Conservation (phyloP, 2,329 filamentous ascomycete genomes). For the Sporothrix curviconia region DNA sequence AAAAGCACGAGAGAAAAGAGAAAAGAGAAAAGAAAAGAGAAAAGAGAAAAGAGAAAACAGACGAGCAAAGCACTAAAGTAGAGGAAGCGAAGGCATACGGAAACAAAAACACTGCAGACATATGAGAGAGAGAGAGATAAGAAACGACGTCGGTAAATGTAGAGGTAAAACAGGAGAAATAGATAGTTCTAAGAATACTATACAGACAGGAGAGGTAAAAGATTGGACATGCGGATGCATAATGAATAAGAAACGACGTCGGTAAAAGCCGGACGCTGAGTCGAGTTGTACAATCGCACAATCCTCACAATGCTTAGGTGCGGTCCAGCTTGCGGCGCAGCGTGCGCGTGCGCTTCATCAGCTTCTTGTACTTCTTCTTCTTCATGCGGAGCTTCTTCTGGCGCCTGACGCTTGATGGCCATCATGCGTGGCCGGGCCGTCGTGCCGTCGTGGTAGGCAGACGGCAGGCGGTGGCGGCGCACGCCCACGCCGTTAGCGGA, state of each 20-base stretch:
- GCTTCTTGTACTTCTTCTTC: constrained; percentile 99
- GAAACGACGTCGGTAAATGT: too few relatives aligned
- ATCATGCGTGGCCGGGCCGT: constrained; percentile 48
- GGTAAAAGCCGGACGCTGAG: too few relatives aligned
- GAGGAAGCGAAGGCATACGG: too few relatives aligned
- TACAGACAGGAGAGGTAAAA: constrained; percentile 2
- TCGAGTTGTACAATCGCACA: too few relatives aligned
- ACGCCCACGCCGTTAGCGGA: constrained; percentile 15
- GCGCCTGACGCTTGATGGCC: constrained; percentile 82
- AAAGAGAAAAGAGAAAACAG: neutral
- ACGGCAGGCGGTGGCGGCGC: constrained; percentile 2
- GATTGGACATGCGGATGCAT: too few relatives aligned
- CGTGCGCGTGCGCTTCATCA: constrained; percentile 87
- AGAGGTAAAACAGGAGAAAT: too few relatives aligned
- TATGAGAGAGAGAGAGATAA: too few relatives aligned
- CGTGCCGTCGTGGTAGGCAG: neutral
- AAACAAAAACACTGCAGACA: too few relatives aligned
- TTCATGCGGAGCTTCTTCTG: constrained; percentile 98
- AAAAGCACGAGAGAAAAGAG: neutral
- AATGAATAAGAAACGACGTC: neutral
- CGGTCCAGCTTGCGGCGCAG: constrained; percentile 66
- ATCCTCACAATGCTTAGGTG: constrained; percentile 11
- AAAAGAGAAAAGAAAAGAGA: neutral
- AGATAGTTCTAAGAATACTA: neutral
- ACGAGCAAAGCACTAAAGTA: too few relatives aligned